Conservation (phyloP, 2,329 filamentous ascomycete genomes). For the Emergomyces orientalis region DNA sequence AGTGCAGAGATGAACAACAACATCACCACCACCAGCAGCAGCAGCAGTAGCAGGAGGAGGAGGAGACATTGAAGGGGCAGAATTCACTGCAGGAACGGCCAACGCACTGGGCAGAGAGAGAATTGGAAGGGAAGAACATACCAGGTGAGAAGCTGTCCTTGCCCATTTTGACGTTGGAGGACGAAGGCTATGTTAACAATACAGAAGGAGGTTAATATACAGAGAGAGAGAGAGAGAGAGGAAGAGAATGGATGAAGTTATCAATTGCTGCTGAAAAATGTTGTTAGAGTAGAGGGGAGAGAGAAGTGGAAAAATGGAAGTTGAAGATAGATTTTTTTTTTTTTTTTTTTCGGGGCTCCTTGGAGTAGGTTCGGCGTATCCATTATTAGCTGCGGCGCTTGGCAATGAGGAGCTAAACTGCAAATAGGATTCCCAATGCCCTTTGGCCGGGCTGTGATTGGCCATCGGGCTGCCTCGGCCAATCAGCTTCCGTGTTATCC, state of each 20-base stretch:
- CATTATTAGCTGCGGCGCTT: not conserved
- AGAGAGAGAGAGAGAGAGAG: conserved; percentile 18
- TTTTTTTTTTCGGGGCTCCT: not conserved
- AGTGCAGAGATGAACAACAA: not conserved
- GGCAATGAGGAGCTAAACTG: conserved; percentile 5
- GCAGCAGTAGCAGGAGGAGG: not conserved
- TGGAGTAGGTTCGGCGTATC: no score
- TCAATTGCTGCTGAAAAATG: no score
- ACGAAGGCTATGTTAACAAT: conserved; percentile 22
- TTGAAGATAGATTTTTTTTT: conserved; percentile 7
- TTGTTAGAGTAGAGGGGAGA: conserved; percentile 14
- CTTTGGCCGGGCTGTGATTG: conserved; percentile 9
- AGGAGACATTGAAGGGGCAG: not conserved
- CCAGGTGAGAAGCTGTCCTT: conserved; percentile 41
- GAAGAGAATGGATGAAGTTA: no score
- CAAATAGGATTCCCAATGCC: not conserved
- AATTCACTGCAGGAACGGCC: not conserved
- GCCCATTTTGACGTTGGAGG: conserved; percentile 29
- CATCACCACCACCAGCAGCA: not conserved
- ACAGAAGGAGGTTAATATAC: conserved; percentile 18
- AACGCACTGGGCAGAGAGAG: not conserved
- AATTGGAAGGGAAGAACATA: conserved; percentile 26
- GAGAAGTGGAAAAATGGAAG: conserved; percentile 12
- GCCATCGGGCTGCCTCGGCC: not conserved
- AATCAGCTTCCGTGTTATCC: conserved; percentile 8